Evolutionary conservation across 768 basidiomycete species (phyloP).

Genomic region (Lactarius hatsudake): DNA sequence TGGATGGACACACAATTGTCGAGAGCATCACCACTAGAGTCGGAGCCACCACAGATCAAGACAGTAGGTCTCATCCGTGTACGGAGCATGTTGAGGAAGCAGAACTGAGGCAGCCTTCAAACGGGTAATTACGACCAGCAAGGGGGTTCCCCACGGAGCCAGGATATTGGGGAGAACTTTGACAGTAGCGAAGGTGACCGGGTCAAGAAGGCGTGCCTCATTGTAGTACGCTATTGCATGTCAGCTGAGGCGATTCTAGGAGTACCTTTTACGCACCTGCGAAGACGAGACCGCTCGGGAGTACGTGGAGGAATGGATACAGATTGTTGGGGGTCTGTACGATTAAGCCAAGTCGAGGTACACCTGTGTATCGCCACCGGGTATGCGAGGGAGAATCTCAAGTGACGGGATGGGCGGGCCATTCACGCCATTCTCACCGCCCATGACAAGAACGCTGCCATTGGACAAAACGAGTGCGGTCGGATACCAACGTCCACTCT

Average conservation of each 20-base stretch:
- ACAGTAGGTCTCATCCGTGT: slow-evolving; percentile 70
- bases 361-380: slow-evolving; percentile 58
- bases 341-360: slow-evolving; percentile 64
- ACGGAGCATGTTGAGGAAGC: slow-evolving; percentile 68
- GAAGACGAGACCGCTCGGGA: slow-evolving; percentile 69
- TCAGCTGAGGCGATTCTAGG: not conserved
- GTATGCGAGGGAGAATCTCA: slow-evolving; percentile 66
- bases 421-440: slow-evolving; percentile 74
- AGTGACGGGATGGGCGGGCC: slow-evolving; percentile 61
- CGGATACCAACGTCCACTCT: slow-evolving; percentile 73
- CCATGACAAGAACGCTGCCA: slow-evolving; percentile 69
- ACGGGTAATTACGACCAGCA: slow-evolving; percentile 74
- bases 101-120: slow-evolving; percentile 69
- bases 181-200: slow-evolving; percentile 60
- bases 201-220: slow-evolving; percentile 73
- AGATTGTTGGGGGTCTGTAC: slow-evolving; percentile 80
- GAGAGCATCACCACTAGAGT: slow-evolving; percentile 45
- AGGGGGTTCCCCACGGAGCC: slow-evolving; percentile 68
- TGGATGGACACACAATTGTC: slow-evolving; percentile 72
- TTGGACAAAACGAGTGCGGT: slow-evolving; percentile 67
- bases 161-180: slow-evolving; percentile 52
- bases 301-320: slow-evolving; percentile 72
- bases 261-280: slow-evolving; percentile 46
- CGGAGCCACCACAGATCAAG: slow-evolving; percentile 75
- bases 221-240: slow-evolving; percentile 63